Percentiles rank a stretch among this genome's conserved stretches.
phyloP scores from a whole-genome alignment of 257 asterid genomes.

The Solanum paucissectum region DNA sequence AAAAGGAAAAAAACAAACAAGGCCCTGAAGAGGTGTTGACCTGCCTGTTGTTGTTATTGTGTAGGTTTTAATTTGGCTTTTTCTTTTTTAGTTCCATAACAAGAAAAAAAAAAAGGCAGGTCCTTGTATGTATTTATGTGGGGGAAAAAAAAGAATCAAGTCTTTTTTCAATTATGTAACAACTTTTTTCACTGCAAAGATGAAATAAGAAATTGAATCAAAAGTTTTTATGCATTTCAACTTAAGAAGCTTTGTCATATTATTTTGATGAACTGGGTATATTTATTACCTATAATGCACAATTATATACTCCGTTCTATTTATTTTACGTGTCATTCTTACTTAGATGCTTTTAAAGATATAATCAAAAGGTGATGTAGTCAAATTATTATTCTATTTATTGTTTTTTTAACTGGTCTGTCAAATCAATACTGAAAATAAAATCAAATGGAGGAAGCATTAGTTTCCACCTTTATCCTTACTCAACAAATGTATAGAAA shows the following conservation, averaged over 20 bases:
- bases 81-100: background rate
- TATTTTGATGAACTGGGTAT: background rate
- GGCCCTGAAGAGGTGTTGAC: background rate
- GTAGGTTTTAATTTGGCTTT: background rate
- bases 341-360: no score
- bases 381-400: no score
- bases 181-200: background rate
- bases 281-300: background rate
- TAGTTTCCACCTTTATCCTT: background rate
- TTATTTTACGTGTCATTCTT: no score
- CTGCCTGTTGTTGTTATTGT: background rate
- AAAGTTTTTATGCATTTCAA: background rate
- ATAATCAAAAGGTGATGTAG: background rate
- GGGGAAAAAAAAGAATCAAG: background rate
- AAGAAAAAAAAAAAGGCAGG: background rate
- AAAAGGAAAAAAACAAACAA: background rate
- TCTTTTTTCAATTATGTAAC: background rate
- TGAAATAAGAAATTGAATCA: background rate
- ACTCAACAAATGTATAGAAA: no score
- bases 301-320: background rate
- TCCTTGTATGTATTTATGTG: conserved; percentile 6
- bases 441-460: no score
- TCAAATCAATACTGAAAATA: no score
- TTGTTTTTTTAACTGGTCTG: no score
- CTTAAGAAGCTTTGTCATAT: background rate